These are phyloP conservation scores for Tricholoma flavovirens DNA, from an alignment of 768 basidiomycete genomes.

Conservation along the genomic window DNA sequence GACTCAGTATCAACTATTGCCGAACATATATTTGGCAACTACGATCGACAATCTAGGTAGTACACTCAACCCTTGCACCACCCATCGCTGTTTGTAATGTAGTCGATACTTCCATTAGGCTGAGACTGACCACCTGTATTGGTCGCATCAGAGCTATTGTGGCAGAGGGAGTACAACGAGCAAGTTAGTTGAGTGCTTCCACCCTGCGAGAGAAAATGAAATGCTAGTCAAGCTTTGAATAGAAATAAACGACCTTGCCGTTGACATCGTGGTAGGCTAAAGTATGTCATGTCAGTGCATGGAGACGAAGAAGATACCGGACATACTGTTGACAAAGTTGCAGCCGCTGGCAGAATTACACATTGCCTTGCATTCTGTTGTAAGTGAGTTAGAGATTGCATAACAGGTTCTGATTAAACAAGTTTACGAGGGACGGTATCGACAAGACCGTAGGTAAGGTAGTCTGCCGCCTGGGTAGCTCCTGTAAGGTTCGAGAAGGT, in stretches of 20 bases:
- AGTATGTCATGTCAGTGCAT: neutral
- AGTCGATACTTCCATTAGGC: slow-evolving; percentile 35
- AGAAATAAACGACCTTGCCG: slow-evolving; percentile 27
- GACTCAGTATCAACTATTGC: too few species aligned
- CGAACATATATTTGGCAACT: too few species aligned
- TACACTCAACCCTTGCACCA: slow-evolving; percentile 28
- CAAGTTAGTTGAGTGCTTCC: slow-evolving; percentile 41
- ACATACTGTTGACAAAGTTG: slow-evolving; percentile 38
- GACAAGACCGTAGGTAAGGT: slow-evolving; percentile 39
- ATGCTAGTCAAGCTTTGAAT: slow-evolving; percentile 1
- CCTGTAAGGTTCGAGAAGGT: slow-evolving; percentile 37
- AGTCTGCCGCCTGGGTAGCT: slow-evolving; percentile 37
- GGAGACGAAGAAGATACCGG: neutral
- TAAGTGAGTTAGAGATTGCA: neutral
- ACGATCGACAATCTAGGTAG: too few species aligned
- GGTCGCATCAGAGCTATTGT: slow-evolving; percentile 29
- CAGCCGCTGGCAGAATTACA: slow-evolving; percentile 36
- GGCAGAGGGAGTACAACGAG: slow-evolving; percentile 35
- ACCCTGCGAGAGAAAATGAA: slow-evolving; percentile 18
- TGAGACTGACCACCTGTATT: slow-evolving; percentile 41
- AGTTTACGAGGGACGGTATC: slow-evolving; percentile 35
- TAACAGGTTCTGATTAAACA: neutral
- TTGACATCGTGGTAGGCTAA: slow-evolving; percentile 42
- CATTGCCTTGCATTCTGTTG: slow-evolving; percentile 39
- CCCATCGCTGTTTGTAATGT: slow-evolving; percentile 36